A percentile compares a stretch with the other conserved stretches of the same genome.
Evolutionary conservation across 2,329 filamentous ascomycete species (phyloP).

Genomic region (Colletotrichum spinosum): DNA sequence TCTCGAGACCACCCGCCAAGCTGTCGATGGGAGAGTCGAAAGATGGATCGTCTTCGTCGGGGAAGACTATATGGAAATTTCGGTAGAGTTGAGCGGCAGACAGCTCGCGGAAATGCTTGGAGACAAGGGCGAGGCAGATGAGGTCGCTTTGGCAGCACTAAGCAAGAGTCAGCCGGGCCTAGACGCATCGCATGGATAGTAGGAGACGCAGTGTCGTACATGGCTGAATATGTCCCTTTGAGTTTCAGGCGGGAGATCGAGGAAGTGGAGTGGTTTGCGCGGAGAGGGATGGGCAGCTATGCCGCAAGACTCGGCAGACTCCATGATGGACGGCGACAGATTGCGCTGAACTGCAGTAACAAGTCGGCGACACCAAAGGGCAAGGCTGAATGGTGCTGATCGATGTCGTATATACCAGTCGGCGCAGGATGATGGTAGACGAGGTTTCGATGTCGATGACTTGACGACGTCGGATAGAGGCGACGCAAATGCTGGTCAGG

Average conservation of each 20-base stretch:
- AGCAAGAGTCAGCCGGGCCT: conserved; percentile 1
- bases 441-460: no score
- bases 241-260: conserved; percentile 60
- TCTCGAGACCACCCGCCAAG: conserved; percentile 69
- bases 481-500: no score
- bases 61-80: conserved; percentile 70
- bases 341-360: conserved; percentile 1
- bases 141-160: conserved; percentile 66
- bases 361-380: not conserved
- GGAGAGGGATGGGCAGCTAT: conserved; percentile 41
- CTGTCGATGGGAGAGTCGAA: conserved; percentile 67
- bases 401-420: no score
- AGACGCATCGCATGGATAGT: conserved; percentile 19
- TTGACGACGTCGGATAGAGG: no score
- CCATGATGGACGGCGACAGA: conserved; percentile 46
- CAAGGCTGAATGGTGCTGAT: no score
- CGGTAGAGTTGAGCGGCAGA: conserved; percentile 70
- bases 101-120: conserved; percentile 66
- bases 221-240: conserved; percentile 61
- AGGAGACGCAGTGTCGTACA: conserved; percentile 46
- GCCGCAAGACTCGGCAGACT: conserved; percentile 47
- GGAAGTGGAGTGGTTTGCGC: conserved; percentile 46
- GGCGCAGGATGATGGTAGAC: no score
- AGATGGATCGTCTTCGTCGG: conserved; percentile 66
- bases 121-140: conserved; percentile 69